Evolutionary conservation across 2,329 filamentous ascomycete genomes (phyloP).

Genomic region (Daldinia sp.): DNA sequence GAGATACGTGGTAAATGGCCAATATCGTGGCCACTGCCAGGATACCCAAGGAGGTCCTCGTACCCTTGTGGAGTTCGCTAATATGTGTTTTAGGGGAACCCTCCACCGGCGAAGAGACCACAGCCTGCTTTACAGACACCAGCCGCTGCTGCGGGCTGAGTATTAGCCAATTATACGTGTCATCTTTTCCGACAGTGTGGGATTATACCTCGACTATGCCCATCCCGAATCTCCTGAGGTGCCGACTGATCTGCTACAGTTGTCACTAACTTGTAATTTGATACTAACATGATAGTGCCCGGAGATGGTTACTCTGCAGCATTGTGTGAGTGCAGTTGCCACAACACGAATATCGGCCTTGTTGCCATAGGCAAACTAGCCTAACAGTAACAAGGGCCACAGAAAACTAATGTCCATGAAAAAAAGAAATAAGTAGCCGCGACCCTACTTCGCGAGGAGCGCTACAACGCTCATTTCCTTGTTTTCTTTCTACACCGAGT

Average conservation of each 20-base stretch:
- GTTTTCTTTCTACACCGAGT: conserved; percentile 3
- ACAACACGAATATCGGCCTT: conserved; percentile 3
- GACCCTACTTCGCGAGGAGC: conserved; percentile 9
- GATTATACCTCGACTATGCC: conserved; percentile 4
- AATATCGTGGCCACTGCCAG: conserved; percentile 41
- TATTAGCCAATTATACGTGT: background rate
- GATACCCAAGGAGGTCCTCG: conserved; percentile 37
- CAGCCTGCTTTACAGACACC: conserved; percentile 47
- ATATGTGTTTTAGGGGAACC: conserved; percentile 46
- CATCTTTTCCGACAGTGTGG: background rate
- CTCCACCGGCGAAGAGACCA: conserved; percentile 52
- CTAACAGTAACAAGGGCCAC: conserved; percentile 18
- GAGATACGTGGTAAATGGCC: conserved; percentile 44
- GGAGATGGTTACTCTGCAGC: conserved; percentile 18
- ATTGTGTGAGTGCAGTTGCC: conserved; percentile 24
- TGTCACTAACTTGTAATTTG: conserved; percentile 20
- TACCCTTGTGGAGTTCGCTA: conserved; percentile 43
- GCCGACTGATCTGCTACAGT: conserved; percentile 38
- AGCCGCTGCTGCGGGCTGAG: conserved; percentile 50
- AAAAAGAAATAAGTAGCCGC: conserved; percentile 19
- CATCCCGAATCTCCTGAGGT: conserved; percentile 14
- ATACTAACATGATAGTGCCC: conserved; percentile 37
- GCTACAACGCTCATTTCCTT: conserved; percentile 13
- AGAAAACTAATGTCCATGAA: conserved; percentile 6
- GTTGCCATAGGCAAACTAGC: conserved; percentile 13